Base-by-base conservation (phyloP, 1,139 yeast genomes). In the Geotrichum reessii region DNA sequence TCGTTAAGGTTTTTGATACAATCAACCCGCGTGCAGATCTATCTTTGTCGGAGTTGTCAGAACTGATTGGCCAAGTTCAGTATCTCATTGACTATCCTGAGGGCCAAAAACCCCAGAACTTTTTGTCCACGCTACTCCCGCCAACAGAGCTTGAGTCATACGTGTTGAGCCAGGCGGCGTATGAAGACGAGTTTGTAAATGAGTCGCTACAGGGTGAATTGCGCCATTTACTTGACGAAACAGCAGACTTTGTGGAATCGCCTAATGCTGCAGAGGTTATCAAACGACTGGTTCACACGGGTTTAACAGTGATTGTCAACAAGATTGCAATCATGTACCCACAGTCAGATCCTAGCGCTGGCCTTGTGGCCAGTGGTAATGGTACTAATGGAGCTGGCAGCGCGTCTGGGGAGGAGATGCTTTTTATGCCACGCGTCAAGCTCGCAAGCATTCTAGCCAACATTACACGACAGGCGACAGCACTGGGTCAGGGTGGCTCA, bases 21-120 rank as follows among this genome's bases (percentile, higher is more conserved):
- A 76, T 88, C 47, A 84, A 83, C 65, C 95, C 96, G 42, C 81
- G 91, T 64, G 81, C 87, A 25, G 92, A 86, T 65, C 72, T 91
- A 57, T 73, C 86, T 0, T 72, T 85, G 25, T 81, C 78, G 31
- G 85, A 86, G 62, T 84, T 91, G 67, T 80, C 78, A 2, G 69
- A 72, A n/a, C 70, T 81, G 42, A 63, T 82, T 46, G 77, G 76
- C 44, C 71, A 72, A 56, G 74, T 78, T 14, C 83, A 80, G 63
- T 69, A 65, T 57, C 59, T 66, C 24, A 71, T 81, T 49, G 81
- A 80, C 61, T 66, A 66, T 33, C 68, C 70, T 3, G 42, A 48
- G 12, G 55, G 53, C 2, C 47, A 58, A 3, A 17, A 46, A 12
- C 51, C 31, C 12, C 25, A 56, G 6, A 53, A 54, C 65, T 67